Evolutionary conservation across 805 yeast genomes (phyloP).

Genomic region (Saccharomyces jurei): DNA sequence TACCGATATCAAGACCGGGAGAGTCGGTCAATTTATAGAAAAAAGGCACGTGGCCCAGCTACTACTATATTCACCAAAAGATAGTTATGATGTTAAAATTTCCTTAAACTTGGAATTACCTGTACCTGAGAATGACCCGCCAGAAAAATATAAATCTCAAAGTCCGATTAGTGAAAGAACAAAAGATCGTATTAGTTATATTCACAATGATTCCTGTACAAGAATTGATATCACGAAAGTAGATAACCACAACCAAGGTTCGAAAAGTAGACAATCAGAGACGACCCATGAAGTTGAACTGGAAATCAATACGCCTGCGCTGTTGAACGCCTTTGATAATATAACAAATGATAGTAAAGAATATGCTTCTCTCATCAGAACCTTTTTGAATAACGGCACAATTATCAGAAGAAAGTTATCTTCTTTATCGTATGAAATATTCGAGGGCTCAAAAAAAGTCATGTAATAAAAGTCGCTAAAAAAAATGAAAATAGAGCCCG

Average conservation of each 20-base stretch:
- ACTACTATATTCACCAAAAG: conserved; percentile 64
- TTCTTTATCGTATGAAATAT: conserved; percentile 29
- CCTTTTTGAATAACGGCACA: conserved; percentile 54
- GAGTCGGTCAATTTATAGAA: conserved; percentile 60
- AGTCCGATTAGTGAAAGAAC: conserved; percentile 52
- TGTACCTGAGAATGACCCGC: conserved; percentile 42
- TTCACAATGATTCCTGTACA: conserved; percentile 67
- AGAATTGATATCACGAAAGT: conserved; percentile 68
- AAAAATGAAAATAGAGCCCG: neutral
- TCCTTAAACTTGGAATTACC: conserved; percentile 76
- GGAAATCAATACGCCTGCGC: conserved; percentile 40
- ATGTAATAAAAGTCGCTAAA: conserved; percentile 8
- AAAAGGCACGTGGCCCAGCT: conserved; percentile 70
- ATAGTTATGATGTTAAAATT: conserved; percentile 67
- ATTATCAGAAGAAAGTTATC: conserved; percentile 32
- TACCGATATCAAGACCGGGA: conserved; percentile 57
- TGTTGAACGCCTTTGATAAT: conserved; percentile 35
- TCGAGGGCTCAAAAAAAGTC: conserved; percentile 31
- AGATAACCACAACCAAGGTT: conserved; percentile 20
- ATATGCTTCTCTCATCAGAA: conserved; percentile 51
- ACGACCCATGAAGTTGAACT: conserved; percentile 41
- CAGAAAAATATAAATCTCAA: conserved; percentile 44
- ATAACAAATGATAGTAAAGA: conserved; percentile 41
- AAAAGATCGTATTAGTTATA: conserved; percentile 65
- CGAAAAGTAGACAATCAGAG: conserved; percentile 21